A percentile compares a stretch with the other conserved stretches of the same genome.
phyloP scores from a whole-genome alignment of 257 asterid species.

The Solanum appendiculatum region DNA sequence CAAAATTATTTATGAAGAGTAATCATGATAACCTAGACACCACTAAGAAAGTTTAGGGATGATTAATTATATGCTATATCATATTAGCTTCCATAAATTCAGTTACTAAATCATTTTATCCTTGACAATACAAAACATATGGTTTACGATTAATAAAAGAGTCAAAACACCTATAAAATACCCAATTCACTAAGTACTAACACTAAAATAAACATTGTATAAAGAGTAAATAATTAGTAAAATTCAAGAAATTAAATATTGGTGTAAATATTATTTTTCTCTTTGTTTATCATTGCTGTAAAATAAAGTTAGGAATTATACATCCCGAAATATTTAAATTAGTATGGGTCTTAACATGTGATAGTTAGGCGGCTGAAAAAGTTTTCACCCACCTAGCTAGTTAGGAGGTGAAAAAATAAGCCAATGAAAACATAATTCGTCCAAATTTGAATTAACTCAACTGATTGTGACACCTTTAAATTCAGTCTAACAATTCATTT shows the following conservation, averaged over 20 bases:
- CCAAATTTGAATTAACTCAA: too few relatives aligned
- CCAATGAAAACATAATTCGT: too few relatives aligned
- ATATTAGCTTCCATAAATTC: neutral
- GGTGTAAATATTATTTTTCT: neutral
- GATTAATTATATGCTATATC: neutral
- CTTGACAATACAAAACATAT: neutral
- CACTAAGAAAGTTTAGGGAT: neutral
- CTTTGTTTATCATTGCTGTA: neutral
- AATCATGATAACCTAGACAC: neutral
- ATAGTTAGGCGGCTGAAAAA: neutral
- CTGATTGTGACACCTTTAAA: too few relatives aligned
- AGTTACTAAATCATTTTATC: neutral
- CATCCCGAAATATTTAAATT: neutral
- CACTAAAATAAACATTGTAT: neutral
- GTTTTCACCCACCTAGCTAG: too few relatives aligned
- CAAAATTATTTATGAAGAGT: neutral
- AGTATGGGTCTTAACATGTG: neutral
- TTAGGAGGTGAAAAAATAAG: too few relatives aligned
- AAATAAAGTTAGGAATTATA: neutral
- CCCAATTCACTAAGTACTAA: neutral
- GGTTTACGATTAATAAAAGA: neutral
- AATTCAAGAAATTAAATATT: neutral
- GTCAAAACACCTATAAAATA: neutral
- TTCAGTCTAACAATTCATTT: too few relatives aligned
- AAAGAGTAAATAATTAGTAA: neutral